Evolutionary conservation across 208 protist genomes (phyloP).

Genomic region (Trypanosoma caninum): DNA sequence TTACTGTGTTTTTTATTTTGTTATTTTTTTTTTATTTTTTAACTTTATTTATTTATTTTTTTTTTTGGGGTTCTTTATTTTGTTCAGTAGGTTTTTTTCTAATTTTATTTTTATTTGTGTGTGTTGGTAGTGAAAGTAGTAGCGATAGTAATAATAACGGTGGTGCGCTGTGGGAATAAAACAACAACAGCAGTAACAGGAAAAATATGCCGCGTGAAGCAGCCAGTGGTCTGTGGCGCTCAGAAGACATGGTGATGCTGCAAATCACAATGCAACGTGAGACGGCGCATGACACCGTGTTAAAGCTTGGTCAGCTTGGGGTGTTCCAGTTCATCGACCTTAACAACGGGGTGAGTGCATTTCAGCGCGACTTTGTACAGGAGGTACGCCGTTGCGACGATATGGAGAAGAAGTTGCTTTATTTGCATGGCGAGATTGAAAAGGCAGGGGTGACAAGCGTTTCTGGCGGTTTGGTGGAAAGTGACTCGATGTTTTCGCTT

Average conservation of each 20-base stretch:
- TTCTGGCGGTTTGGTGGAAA: conserved; percentile 35
- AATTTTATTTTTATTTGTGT: not conserved
- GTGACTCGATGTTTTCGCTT: conserved; percentile 80
- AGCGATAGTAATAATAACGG: not conserved
- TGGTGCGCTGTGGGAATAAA: not conserved
- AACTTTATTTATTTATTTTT: not conserved
- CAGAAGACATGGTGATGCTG: conserved; percentile 97
- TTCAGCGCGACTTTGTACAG: conserved; percentile 96
- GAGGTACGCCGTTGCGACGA: conserved; percentile 97
- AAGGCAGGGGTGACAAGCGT: conserved; percentile 57
- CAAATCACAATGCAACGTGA: conserved; percentile 97
- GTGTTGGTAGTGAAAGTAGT: not conserved
- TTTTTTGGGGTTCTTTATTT: not conserved
- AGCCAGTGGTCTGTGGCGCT: conserved; percentile 92
- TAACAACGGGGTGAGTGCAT: conserved; percentile 91
- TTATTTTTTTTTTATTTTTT: not conserved
- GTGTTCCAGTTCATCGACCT: conserved; percentile 97
- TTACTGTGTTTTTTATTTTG: not conserved
- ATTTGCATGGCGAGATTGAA: conserved; percentile 91
- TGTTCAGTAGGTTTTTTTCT: not conserved
- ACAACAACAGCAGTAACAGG: not conserved
- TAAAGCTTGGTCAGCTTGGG: conserved; percentile 95
- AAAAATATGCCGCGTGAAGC: conserved; percentile 69
- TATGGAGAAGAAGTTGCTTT: conserved; percentile 95
- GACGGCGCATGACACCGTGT: conserved; percentile 94